A percentile compares a stretch with the other conserved stretches of the same genome.
These are phyloP conservation scores for Bipolaris gigantea DNA, from an alignment of 2,329 filamentous ascomycete genomes.

Conservation along the genomic window DNA sequence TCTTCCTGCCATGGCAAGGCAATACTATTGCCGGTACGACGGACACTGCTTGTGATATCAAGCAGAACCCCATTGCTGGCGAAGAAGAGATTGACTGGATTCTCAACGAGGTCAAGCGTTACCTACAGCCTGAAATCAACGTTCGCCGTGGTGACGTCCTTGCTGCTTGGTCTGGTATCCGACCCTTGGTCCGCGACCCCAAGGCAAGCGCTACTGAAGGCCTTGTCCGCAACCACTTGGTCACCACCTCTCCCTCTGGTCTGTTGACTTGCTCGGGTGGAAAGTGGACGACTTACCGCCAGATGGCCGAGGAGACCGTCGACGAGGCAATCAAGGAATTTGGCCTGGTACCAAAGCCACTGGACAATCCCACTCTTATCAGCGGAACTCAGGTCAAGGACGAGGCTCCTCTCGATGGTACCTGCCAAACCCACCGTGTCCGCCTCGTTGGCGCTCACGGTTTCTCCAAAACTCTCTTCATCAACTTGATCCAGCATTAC, in stretches of 20 bases:
- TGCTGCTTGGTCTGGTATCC: constrained; percentile 85
- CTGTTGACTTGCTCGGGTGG: constrained; percentile 84
- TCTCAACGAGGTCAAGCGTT: constrained; percentile 77
- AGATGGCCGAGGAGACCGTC: constrained; percentile 90
- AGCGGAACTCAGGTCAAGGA: constrained; percentile 74
- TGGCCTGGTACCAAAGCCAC: constrained; percentile 60
- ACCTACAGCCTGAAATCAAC: constrained; percentile 81
- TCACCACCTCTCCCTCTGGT: constrained; percentile 77
- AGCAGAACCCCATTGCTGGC: constrained; percentile 71
- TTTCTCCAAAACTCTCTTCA: constrained; percentile 88
- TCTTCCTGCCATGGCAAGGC: constrained; percentile 91
- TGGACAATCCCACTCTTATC: constrained; percentile 65
- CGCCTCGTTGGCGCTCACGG: constrained; percentile 82
- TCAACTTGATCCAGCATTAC: constrained; percentile 92
- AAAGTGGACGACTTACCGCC: constrained; percentile 91
- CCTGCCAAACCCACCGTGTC: constrained; percentile 81
- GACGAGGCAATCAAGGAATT: constrained; percentile 76
- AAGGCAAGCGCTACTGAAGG: constrained; percentile 85
- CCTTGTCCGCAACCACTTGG: constrained; percentile 82
- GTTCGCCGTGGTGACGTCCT: constrained; percentile 85
- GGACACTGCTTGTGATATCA: constrained; percentile 74
- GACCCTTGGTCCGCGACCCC: constrained; percentile 82
- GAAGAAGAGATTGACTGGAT: constrained; percentile 90
- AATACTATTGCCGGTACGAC: constrained; percentile 91
- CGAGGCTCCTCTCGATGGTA: constrained; percentile 69